A percentile compares a stretch with the other conserved stretches of the same genome.
These are phyloP conservation scores for Coemansia sp. DNA, from an alignment of 192 early-diverging fungal genomes.

Conservation along the genomic window DNA sequence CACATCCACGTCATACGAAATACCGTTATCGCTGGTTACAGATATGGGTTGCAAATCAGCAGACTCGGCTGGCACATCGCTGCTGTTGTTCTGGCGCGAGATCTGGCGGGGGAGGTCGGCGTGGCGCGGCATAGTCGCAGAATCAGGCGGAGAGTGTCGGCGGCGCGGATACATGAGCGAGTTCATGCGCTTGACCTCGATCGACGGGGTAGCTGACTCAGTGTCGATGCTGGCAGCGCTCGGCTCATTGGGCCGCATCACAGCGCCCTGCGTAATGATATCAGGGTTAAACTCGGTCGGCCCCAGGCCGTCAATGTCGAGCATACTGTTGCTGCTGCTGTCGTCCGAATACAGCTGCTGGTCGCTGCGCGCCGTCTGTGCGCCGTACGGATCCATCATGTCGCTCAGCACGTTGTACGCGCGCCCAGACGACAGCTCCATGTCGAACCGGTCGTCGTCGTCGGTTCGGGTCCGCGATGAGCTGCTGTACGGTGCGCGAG, in stretches of 20 bases:
- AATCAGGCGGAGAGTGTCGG: not conserved
- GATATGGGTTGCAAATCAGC: not conserved
- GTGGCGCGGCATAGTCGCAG: not conserved
- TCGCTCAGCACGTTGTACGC: slow-evolving; percentile 42
- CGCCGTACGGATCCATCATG: slow-evolving; percentile 47
- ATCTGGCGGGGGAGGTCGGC: slow-evolving; percentile 22
- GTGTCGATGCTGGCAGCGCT: slow-evolving; percentile 1
- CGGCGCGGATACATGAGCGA: slow-evolving; percentile 23
- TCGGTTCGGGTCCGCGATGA: slow-evolving; percentile 1
- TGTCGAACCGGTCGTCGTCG: slow-evolving; percentile 19
- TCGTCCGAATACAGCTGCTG: slow-evolving; percentile 39
- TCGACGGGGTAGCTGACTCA: slow-evolving; percentile 11
- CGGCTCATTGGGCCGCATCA: not conserved
- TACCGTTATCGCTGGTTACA: not conserved
- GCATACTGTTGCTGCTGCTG: slow-evolving; percentile 37
- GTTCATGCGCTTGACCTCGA: slow-evolving; percentile 27
- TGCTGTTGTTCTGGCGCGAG: slow-evolving; percentile 11
- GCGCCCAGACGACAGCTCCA: slow-evolving; percentile 36
- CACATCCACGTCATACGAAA: not conserved
- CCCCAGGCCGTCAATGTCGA: slow-evolving; percentile 32
- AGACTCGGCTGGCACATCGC: not conserved
- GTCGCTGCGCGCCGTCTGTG: slow-evolving; percentile 20
- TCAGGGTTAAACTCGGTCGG: slow-evolving; percentile 27
- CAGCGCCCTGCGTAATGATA: slow-evolving; percentile 12
- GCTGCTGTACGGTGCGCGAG: slow-evolving; percentile 12